Evolutionary conservation across 73 alveolate genomes (phyloP), one percentile per base, ranked within the genome.

Genomic region (Paramecium sonneborni): DNA sequence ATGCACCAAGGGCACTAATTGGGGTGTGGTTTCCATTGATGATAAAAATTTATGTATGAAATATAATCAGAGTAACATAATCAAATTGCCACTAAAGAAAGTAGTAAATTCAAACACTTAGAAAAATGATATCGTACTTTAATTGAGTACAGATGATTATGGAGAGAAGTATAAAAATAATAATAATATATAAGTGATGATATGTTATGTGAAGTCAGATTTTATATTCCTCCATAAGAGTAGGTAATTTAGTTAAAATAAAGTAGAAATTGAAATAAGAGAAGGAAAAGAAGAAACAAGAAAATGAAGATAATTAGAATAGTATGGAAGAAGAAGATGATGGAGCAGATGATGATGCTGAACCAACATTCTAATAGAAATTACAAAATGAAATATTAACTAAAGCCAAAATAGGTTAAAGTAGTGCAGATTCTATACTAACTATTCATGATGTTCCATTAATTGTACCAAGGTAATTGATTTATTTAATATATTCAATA

Each of bases 1-100:
- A 74, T 74, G 67, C 87, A 74, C 87, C 58, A 74, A 74, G 32
- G 87, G 87, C 58, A 74, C 87, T 18, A 74, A 74, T 35, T 74
- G 87, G 87, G 87, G 87, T 28, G 87, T 34, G 37, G 87, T 74
- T 24, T 37, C 56, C 58, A 74, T 74, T 37, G 87, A 74, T 74
- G 87, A 74, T 39, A 74, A 74, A 39, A 74, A 34, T n/a, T 39
- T 74, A 32, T 74, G 67, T 6, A 28, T 74, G 38, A 74, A 74
- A 74, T 39, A 74, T 37, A 74, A 74, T 74, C 67, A 39, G 23
- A 34, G 38, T 30, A 37, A 74, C 58, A 74, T 74, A 28, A 37
- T 74, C 37, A 74, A 74, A 39, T 35, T 74, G 37, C 87, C 87
- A 3, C 67, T 74, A 5, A 74, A 74, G n/a, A 74, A 74, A 4